Conservation (phyloP, 129 eudicot species). For the Glebionis coronaria region DNA sequence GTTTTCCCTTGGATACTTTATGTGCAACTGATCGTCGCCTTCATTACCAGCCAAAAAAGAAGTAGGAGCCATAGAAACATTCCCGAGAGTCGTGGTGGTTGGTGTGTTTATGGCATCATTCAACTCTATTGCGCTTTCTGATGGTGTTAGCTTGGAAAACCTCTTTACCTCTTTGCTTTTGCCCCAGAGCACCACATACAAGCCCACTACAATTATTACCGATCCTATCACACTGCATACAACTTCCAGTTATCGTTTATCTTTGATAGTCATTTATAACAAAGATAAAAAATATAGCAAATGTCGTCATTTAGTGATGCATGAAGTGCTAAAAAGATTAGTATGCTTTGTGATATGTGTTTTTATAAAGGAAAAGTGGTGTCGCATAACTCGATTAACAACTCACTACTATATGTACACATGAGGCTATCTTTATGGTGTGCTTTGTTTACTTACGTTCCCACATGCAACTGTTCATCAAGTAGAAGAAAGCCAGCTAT, state of each 20-base stretch:
- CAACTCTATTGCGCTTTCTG: constrained; percentile 16
- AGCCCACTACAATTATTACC: constrained; percentile 34
- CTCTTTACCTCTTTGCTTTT: constrained; percentile 43
- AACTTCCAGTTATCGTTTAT: neutral
- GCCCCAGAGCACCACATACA: constrained; percentile 71
- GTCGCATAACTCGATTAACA: neutral
- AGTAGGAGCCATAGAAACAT: neutral
- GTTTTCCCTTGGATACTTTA: neutral
- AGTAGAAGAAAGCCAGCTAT: constrained; percentile 44
- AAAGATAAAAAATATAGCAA: neutral
- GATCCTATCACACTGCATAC: constrained; percentile 53
- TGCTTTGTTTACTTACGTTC: constrained; percentile 49
- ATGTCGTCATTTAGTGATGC: neutral
- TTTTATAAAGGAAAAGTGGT: neutral
- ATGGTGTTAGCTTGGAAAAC: constrained; percentile 17
- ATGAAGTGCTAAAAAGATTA: neutral
- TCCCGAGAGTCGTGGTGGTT: neutral
- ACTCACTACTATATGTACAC: neutral
- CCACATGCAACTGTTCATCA: constrained; percentile 50
- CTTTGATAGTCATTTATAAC: neutral
- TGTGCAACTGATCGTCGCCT: constrained; percentile 9
- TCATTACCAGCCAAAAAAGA: neutral
- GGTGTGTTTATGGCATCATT: neutral
- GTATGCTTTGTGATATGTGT: neutral
- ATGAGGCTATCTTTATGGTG: neutral